Evolutionary conservation across 1,284 basidiomycete species (phyloP), one percentile per base, ranked within the genome.

Genomic region (Sporisorium graminicola): DNA sequence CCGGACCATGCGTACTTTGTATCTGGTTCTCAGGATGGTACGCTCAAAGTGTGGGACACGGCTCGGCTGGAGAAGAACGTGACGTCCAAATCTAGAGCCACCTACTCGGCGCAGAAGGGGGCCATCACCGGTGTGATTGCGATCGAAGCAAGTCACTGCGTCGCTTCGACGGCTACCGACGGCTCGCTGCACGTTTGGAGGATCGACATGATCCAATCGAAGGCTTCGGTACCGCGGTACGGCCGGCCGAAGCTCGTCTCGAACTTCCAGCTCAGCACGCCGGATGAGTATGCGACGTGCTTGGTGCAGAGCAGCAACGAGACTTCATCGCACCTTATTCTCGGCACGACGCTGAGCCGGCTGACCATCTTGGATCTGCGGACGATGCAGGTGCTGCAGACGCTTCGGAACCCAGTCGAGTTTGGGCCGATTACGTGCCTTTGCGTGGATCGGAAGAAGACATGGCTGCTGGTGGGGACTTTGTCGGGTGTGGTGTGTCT

Each of bases 1-100:
- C 94, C 95, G 0, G 97, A 99, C 83, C 94, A 97, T 74, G 87
- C 91, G 74, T 99, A 98, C 88, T 98, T 99, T 80, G 92, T 94
- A 1, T 93, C 95, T 0, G 90, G 91, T 0, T 95, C 94, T 1
- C 91, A 93, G 74, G 94, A 97, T 82, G 91, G 91, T 74, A 92
- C 91, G 0, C 89, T 95, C 70, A 92, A 93, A 82, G 88, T 94
- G 7, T 94, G 93, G 93, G 93, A 94, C 81, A 90, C 92, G 0
- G 90, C 91, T 7, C 88, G 92, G 10, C 86, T 94, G 40, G 93
- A 94, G 80, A 89, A 92, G 70, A 93, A 92, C 78, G 92, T 89
- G 1, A 87, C 89, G 7, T 86, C 86, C 46, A 82, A 81, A 37
- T 87, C 87, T 14, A 62, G 87, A 27, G 85, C 85, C 18, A 87